Evolutionary conservation across 139 green algal genomes (phyloP), one percentile per base, ranked within the genome.

Genomic region (Tetraselmis striata): DNA sequence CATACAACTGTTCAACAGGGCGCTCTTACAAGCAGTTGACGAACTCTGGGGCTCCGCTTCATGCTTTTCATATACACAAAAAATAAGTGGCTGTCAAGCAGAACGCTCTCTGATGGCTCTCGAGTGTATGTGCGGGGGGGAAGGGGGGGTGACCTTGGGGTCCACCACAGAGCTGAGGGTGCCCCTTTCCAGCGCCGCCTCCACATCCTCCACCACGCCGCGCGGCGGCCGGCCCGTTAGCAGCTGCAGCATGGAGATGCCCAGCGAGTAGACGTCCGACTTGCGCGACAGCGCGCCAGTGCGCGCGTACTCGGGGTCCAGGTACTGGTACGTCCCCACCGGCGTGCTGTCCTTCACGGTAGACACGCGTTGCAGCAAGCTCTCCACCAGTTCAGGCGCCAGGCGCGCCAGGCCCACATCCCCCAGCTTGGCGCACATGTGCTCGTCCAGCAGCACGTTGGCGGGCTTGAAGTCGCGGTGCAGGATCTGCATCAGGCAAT

Each of bases 271-370:
- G 5, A 89, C 84, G 74, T 93, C 90, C 2, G 76, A 86, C 67
- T 86, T 86, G 23, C 85, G 81, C 5, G 83, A 83, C 80, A 85
- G 90, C 78, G 87, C 32, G 0, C 84, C 89, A 0, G 85, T 91
- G 26, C 84, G 80, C 58, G 90, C 32, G 87, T 93, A 93, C 84
- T 93, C 89, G 30, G 90, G 90, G 86, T 92, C 90, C 77, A 92
- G 87, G 84, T 92, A 93, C 24, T 81, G 75, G 0, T 86, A 84
- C 11, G 88, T 93, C 31, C 89, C 89, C 59, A 92, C 88, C 32
- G 88, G 83, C n/a, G 83, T 79, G 30, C 79, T 86, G 80, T 92
- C 88, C 78, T 88, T 78, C 45, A 81, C 81, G 11, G 45, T 67
- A 5, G 45, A 67, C 45, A 25, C 11, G 18, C 45, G 45, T 18